Evolutionary conservation across 495 filamentous ascomycete genomes (phyloP).

Genomic region (Tuber calosporum): DNA sequence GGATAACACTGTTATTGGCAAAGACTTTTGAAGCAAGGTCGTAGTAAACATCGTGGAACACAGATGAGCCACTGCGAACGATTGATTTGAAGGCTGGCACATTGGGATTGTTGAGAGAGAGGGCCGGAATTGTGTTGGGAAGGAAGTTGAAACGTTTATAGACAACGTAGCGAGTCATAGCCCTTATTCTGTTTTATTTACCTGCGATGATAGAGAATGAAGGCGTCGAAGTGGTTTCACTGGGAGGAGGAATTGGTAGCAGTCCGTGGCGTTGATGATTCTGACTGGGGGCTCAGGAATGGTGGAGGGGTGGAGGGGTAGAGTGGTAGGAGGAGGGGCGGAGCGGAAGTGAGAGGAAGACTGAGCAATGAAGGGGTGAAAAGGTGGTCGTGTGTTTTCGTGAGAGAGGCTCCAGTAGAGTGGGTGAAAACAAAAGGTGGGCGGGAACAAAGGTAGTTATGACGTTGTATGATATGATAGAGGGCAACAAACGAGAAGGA

Average conservation of each 20-base stretch:
- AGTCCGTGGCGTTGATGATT: neutral
- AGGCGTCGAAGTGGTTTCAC: neutral
- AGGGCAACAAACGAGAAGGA: neutral
- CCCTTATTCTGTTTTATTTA: neutral
- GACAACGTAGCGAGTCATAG: neutral
- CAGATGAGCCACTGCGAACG: neutral
- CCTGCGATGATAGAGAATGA: neutral
- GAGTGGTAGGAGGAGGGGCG: neutral
- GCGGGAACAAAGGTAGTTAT: neutral
- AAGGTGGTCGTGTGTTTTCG: neutral
- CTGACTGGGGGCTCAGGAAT: neutral
- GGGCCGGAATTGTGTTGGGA: neutral
- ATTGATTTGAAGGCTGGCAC: neutral
- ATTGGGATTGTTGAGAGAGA: neutral
- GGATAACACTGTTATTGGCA: neutral
- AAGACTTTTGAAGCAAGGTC: neutral
- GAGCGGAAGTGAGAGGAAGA: neutral
- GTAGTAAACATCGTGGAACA: neutral
- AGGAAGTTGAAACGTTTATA: neutral
- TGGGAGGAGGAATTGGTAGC: neutral
- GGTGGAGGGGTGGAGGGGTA: neutral
- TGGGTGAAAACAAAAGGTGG: neutral
- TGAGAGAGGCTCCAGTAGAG: neutral
- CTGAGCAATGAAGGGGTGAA: neutral
- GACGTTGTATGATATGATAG: neutral